phyloP scores from a whole-genome alignment of 306 rosid genomes.

The Cotoneaster glaucophyllus region DNA sequence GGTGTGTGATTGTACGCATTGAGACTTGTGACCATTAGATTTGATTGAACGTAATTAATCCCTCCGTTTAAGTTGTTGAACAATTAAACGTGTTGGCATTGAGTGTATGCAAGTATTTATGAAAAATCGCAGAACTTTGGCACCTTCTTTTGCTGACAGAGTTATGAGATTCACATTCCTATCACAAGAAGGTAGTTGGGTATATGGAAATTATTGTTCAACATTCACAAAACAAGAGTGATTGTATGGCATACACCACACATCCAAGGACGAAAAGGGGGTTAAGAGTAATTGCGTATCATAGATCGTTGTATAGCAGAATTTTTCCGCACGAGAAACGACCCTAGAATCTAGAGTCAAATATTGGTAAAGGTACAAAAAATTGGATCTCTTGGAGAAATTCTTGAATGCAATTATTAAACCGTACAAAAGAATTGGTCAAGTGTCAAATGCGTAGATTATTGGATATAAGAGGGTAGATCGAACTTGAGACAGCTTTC shows the following conservation, averaged over 20 bases:
- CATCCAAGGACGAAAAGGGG: not conserved
- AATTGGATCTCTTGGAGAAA: not conserved
- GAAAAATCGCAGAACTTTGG: not conserved
- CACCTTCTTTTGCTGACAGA: not conserved
- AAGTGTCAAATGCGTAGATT: too few species aligned
- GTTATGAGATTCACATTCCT: not conserved
- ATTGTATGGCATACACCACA: not conserved
- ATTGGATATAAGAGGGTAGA: too few species aligned
- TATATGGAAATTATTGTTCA: not conserved
- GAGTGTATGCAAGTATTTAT: too few species aligned
- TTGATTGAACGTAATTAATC: too few species aligned
- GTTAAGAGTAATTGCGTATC: not conserved
- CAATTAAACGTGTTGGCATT: fast-evolving
- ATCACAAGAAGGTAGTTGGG: not conserved
- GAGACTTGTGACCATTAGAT: too few species aligned
- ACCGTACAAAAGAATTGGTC: too few species aligned
- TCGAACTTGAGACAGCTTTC: not conserved
- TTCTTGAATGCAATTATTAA: too few species aligned
- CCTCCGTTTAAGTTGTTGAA: too few species aligned
- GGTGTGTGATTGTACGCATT: not conserved
- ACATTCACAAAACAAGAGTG: not conserved
- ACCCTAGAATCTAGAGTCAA: not conserved
- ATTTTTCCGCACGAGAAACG: too few species aligned
- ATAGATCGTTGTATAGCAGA: not conserved
- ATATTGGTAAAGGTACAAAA: not conserved